These are phyloP conservation scores for Metarhizium guizhouense DNA, from an alignment of 2,329 filamentous ascomycete genomes.

Conservation along the genomic window DNA sequence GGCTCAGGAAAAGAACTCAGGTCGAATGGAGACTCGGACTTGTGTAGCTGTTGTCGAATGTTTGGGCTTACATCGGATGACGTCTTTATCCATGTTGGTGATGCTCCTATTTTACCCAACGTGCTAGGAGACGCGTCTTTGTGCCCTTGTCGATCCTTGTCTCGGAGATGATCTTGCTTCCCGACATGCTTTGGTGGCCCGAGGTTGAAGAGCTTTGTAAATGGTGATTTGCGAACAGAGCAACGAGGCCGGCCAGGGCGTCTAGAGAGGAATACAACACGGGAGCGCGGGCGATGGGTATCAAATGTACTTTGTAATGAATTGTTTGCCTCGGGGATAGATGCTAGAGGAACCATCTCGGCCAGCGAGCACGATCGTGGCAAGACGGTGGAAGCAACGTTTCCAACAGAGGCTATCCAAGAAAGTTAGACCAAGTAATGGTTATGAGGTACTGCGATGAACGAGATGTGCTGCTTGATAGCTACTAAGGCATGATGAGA, in stretches of 20 bases:
- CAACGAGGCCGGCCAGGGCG: conserved; percentile 15
- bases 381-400: conserved; percentile 6
- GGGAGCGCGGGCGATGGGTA: conserved; percentile 15
- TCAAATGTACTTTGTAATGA: conserved; percentile 10
- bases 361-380: conserved; percentile 3
- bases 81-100: not conserved
- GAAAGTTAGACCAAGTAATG: conserved; percentile 8
- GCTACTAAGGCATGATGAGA: conserved; percentile 7
- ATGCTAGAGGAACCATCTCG: conserved; percentile 20
- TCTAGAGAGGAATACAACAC: conserved; percentile 17
- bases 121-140: not conserved
- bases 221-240: conserved; percentile 5
- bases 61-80: not conserved
- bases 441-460: conserved; percentile 1
- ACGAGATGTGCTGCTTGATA: conserved; percentile 3
- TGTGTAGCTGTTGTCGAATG: not conserved
- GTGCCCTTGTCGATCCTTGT: not conserved
- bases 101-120: not conserved
- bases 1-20: conserved; percentile 15
- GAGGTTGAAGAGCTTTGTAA: not conserved
- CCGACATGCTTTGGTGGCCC: not conserved
- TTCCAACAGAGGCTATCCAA: conserved; percentile 16
- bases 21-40: conserved; percentile 13
- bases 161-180: not conserved
- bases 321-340: conserved; percentile 16